These are phyloP conservation scores for Exidia glandulosa DNA, from an alignment of 768 basidiomycete genomes.

Conservation along the genomic window DNA sequence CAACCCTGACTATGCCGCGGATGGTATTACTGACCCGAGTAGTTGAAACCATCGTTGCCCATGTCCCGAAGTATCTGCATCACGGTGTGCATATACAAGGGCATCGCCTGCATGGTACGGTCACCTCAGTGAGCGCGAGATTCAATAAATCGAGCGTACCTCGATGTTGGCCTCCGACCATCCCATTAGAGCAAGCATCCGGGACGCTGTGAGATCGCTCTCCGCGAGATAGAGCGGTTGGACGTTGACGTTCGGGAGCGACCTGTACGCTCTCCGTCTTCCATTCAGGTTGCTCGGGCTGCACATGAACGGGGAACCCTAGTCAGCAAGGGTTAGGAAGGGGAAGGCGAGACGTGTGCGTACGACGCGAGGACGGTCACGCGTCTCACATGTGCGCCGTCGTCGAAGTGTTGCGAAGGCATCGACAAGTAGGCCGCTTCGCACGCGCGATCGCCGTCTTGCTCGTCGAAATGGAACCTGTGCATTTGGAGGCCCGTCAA, in stretches of 20 bases:
- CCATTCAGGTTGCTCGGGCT: slow-evolving; percentile 5
- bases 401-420: neutral
- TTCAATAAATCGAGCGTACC: neutral
- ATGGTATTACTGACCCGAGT: neutral
- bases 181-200: slow-evolving; percentile 68
- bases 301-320: no score
- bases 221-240: slow-evolving; percentile 45
- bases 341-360: neutral
- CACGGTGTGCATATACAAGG: slow-evolving; percentile 1
- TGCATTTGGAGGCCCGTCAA: no score
- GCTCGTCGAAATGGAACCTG: slow-evolving; percentile 7
- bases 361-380: slow-evolving; percentile 5
- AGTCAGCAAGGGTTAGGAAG: no score
- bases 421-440: slow-evolving; percentile 6
- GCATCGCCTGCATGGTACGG: neutral
- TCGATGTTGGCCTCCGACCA: slow-evolving; percentile 24
- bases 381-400: neutral
- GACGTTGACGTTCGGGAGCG: slow-evolving; percentile 28
- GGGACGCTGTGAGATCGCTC: slow-evolving; percentile 54
- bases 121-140: neutral
- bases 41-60: slow-evolving; percentile 11
- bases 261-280: slow-evolving; percentile 1
- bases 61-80: slow-evolving; percentile 49
- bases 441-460: slow-evolving; percentile 3
- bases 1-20: neutral